phyloP scores from a whole-genome alignment of 805 yeast genomes.

The Ogataea corticis region DNA sequence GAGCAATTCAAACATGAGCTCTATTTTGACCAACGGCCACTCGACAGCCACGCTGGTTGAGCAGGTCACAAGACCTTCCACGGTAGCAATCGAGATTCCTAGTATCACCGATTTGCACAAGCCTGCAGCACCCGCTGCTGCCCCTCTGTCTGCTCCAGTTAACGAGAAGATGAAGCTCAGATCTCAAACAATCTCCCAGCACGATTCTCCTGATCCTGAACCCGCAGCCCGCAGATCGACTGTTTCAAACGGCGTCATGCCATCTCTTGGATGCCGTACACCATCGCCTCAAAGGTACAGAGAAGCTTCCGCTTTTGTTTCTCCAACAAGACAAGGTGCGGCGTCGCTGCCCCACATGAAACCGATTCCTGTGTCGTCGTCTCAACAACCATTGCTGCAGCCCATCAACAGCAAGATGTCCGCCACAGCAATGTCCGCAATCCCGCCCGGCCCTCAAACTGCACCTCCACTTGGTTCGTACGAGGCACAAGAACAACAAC shows the following conservation, averaged over 20 bases:
- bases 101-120: constrained; percentile 49
- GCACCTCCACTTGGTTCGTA: constrained; percentile 26
- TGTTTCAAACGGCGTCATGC: constrained; percentile 41
- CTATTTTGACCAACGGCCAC: constrained; percentile 6
- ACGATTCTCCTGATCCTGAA: constrained; percentile 32
- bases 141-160: not conserved
- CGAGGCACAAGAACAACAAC: constrained; percentile 22
- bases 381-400: constrained; percentile 48
- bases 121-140: not conserved
- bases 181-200: constrained; percentile 44
- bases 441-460: constrained; percentile 30
- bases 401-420: constrained; percentile 50
- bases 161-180: constrained; percentile 30
- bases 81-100: constrained; percentile 14
- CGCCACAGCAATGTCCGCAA: constrained; percentile 1
- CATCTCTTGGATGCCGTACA: constrained; percentile 40
- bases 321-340: constrained; percentile 33
- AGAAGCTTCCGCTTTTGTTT: constrained; percentile 19
- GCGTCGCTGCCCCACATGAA: constrained; percentile 44
- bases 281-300: constrained; percentile 47
- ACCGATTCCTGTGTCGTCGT: constrained; percentile 43
- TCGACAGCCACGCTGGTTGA: not conserved
- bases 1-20: constrained; percentile 9
- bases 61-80: constrained; percentile 42
- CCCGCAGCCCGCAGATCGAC: constrained; percentile 35